Evolutionary conservation across 768 basidiomycete genomes (phyloP).

Genomic region (Trametes sanguinea): DNA sequence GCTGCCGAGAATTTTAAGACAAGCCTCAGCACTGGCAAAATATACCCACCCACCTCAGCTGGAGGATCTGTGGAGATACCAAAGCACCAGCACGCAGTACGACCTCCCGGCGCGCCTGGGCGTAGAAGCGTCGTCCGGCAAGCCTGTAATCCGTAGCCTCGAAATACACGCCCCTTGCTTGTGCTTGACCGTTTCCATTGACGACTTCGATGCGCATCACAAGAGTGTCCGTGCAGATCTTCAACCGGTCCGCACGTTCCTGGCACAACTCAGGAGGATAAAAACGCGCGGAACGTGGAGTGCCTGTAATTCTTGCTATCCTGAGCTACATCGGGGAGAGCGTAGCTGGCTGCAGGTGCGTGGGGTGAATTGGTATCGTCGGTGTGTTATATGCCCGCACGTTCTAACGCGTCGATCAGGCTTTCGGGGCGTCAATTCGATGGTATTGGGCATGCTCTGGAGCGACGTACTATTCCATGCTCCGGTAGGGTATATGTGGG

Average conservation of each 20-base stretch:
- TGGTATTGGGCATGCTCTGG: too few species aligned
- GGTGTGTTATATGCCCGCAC: neutral
- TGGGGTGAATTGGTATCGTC: neutral
- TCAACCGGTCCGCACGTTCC: conserved; percentile 8
- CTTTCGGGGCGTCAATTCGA: too few species aligned
- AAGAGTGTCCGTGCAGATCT: neutral
- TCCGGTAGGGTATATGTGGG: neutral
- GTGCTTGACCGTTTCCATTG: neutral
- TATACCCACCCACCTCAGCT: neutral
- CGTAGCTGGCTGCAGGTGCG: neutral
- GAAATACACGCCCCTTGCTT: neutral
- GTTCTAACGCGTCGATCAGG: neutral
- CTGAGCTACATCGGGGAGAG: conserved; percentile 15
- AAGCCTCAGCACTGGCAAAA: neutral
- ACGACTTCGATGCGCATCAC: neutral
- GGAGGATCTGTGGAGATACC: neutral
- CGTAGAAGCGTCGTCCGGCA: too few species aligned
- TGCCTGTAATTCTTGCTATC: conserved; percentile 13
- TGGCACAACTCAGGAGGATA: conserved; percentile 11
- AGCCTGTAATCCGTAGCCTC: neutral
- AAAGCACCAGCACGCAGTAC: neutral
- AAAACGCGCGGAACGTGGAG: conserved; percentile 24
- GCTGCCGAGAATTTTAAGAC: neutral
- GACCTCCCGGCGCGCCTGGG: neutral
- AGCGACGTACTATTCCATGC: neutral